These are phyloP conservation scores for Piromyces finnis DNA, from an alignment of 192 early-diverging fungal species.

Conservation along the genomic window DNA sequence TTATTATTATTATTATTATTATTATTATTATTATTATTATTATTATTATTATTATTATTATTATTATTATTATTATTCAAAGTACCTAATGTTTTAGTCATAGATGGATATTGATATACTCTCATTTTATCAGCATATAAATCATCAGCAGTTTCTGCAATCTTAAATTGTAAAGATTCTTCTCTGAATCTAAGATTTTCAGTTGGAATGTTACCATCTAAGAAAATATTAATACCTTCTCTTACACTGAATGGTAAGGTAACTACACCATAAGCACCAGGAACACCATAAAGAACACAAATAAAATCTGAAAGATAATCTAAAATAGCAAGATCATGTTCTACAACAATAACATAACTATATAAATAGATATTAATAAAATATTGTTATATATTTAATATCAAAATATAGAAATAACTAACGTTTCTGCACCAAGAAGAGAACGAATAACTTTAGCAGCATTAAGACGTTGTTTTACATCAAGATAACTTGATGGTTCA, in stretches of 20 bases:
- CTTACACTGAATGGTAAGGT: constrained; percentile 91
- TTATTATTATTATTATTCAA: no score
- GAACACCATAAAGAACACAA: constrained; percentile 95
- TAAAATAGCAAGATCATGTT: constrained; percentile 96
- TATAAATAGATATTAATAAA: not conserved
- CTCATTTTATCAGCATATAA: constrained; percentile 41
- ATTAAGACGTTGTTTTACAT: constrained; percentile 98
- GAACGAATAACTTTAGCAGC: constrained; percentile 82
- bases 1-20: not conserved
- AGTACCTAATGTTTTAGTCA: constrained; percentile 58
- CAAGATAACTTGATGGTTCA: constrained; percentile 92
- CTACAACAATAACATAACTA: constrained; percentile 84
- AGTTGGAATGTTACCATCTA: constrained; percentile 89
- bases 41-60: no score
- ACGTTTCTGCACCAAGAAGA: constrained; percentile 41
- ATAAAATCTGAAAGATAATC: constrained; percentile 97
- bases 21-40: no score
- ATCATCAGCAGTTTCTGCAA: constrained; percentile 71
- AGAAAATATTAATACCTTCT: constrained; percentile 97
- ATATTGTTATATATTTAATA: no score
- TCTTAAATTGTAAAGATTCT: constrained; percentile 77
- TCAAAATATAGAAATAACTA: no score
- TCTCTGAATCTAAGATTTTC: constrained; percentile 98
- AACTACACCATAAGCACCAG: constrained; percentile 90
- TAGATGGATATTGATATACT: constrained; percentile 67